Evolutionary conservation across 2,329 filamentous ascomycete genomes (phyloP).

Genomic region (Pleoardoris graminearum): DNA sequence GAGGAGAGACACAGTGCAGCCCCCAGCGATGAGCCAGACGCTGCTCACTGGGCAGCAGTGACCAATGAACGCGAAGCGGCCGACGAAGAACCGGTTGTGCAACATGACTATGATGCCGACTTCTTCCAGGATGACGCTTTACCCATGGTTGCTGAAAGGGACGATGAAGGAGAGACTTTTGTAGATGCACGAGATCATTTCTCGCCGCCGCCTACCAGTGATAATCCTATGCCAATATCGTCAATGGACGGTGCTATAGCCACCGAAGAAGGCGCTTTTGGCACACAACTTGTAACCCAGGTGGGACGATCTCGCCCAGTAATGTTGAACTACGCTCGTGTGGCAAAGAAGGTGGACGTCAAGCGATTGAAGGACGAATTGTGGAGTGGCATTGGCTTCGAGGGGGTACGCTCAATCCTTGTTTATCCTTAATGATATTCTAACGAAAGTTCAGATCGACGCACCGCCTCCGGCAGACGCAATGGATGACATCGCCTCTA

Average conservation of each 20-base stretch:
- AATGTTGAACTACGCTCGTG: slow-evolving; percentile 67
- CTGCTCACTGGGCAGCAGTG: slow-evolving; percentile 86
- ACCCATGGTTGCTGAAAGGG: slow-evolving; percentile 66
- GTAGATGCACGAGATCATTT: slow-evolving; percentile 81
- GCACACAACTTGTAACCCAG: slow-evolving; percentile 65
- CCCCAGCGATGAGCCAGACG: slow-evolving; percentile 80
- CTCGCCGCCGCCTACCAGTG: slow-evolving; percentile 66
- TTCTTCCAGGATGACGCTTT: slow-evolving; percentile 93
- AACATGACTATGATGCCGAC: slow-evolving; percentile 91
- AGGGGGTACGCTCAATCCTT: slow-evolving; percentile 38
- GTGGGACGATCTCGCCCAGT: slow-evolving; percentile 63
- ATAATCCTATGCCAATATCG: slow-evolving; percentile 39
- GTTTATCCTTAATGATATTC: not conserved
- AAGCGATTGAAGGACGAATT: slow-evolving; percentile 66
- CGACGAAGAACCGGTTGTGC: slow-evolving; percentile 59
- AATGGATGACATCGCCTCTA: slow-evolving; percentile 35
- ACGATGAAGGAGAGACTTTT: slow-evolving; percentile 72
- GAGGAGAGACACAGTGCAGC: slow-evolving; percentile 49
- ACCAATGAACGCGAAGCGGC: slow-evolving; percentile 33
- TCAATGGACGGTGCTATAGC: slow-evolving; percentile 57
- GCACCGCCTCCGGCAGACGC: slow-evolving; percentile 20
- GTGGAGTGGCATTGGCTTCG: slow-evolving; percentile 64
- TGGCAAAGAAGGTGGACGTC: slow-evolving; percentile 70
- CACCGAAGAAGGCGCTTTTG: slow-evolving; percentile 59
- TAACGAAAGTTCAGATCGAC: slow-evolving; percentile 25